Evolutionary conservation across 2,329 filamentous ascomycete genomes (phyloP).

Genomic region (Sphaerulina vaccinii): DNA sequence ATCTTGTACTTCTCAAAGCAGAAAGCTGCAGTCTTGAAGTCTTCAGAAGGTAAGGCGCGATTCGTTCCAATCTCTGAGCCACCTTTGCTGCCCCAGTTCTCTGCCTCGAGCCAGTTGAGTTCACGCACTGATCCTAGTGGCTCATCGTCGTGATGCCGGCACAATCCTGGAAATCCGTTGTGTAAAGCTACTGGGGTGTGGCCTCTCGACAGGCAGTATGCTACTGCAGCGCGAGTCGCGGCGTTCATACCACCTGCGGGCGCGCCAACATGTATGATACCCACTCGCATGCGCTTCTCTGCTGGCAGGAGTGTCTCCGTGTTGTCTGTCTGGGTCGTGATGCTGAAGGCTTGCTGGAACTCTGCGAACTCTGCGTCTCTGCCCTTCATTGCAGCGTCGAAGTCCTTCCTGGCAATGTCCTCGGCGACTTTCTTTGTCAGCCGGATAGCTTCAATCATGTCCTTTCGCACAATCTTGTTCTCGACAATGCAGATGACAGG

Average conservation of each 20-base stretch:
- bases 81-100: slow-evolving; percentile 92
- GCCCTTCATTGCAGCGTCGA: slow-evolving; percentile 80
- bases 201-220: slow-evolving; percentile 88
- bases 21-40: slow-evolving; percentile 77
- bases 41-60: slow-evolving; percentile 84
- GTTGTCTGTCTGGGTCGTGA: slow-evolving; percentile 80
- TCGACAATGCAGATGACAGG: slow-evolving; percentile 96
- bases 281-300: slow-evolving; percentile 84
- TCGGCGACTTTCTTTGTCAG: slow-evolving; percentile 81
- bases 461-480: slow-evolving; percentile 93
- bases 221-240: slow-evolving; percentile 86
- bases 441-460: slow-evolving; percentile 82
- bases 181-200: slow-evolving; percentile 91
- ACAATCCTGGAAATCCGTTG: slow-evolving; percentile 93
- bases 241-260: slow-evolving; percentile 98
- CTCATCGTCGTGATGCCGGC: slow-evolving; percentile 81
- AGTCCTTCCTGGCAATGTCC: slow-evolving; percentile 81
- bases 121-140: slow-evolving; percentile 79
- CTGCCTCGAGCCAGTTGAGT: slow-evolving; percentile 90
- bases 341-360: slow-evolving; percentile 85
- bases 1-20: slow-evolving; percentile 85
- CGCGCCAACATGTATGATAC: slow-evolving; percentile 94
- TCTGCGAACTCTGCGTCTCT: slow-evolving; percentile 93
- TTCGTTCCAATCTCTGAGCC: slow-evolving; percentile 98
- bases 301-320: slow-evolving; percentile 66